A percentile compares a stretch with the other conserved stretches of the same genome.
phyloP scores from a whole-genome alignment of 2,329 filamentous ascomycete species.

The Talaromyces piceae region DNA sequence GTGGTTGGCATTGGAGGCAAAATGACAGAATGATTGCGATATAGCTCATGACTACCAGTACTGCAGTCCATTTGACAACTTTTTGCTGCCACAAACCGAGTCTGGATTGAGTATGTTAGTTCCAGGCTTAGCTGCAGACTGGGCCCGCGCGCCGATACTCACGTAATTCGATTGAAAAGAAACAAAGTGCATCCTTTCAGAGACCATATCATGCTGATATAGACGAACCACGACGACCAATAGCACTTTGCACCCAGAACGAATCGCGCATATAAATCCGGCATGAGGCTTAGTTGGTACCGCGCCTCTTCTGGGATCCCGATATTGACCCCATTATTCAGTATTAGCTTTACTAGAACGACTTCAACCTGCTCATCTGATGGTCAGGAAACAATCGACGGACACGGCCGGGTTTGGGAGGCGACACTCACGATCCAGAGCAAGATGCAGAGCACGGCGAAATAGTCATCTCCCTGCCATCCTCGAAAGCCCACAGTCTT shows the following conservation, averaged over 20 bases:
- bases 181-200: slow-evolving; percentile 40
- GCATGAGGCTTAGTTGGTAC: slow-evolving; percentile 16
- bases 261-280: slow-evolving; percentile 21
- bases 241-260: slow-evolving; percentile 29
- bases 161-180: slow-evolving; percentile 40
- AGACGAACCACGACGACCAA: slow-evolving; percentile 35
- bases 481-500: slow-evolving; percentile 32
- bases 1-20: slow-evolving; percentile 31
- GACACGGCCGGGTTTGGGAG: neutral
- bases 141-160: slow-evolving; percentile 12
- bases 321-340: slow-evolving; percentile 35
- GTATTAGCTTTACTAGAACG: slow-evolving; percentile 9
- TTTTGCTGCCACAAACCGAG: slow-evolving; percentile 33
- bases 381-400: neutral
- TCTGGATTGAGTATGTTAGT: slow-evolving; percentile 14
- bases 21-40: slow-evolving; percentile 27
- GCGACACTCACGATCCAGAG: slow-evolving; percentile 30
- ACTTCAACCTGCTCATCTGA: neutral
- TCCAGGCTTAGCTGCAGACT: too few species aligned
- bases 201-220: slow-evolving; percentile 37
- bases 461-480: slow-evolving; percentile 40
- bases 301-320: slow-evolving; percentile 26
- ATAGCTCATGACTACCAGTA: slow-evolving; percentile 26
- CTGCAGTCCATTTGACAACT: slow-evolving; percentile 29
- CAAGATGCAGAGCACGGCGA: slow-evolving; percentile 29